Conservation (phyloP, 768 basidiomycete genomes). For the Collybia mongolica region DNA sequence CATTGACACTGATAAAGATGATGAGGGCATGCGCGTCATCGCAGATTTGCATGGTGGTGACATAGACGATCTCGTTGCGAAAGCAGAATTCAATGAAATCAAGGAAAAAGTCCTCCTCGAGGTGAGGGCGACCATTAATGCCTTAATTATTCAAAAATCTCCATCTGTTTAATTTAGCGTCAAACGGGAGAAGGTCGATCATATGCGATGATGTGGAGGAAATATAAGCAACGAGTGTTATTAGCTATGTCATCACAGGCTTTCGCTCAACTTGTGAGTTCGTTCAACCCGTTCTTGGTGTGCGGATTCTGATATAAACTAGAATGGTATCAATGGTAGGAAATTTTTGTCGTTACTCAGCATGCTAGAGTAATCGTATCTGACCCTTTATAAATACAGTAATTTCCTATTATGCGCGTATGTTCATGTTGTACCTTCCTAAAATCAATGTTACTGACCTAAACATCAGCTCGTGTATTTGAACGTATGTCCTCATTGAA, state of each 20-base stretch:
- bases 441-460: conserved; percentile 4
- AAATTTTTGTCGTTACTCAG: not conserved
- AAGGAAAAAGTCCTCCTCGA: conserved; percentile 76
- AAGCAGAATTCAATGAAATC: conserved; percentile 85
- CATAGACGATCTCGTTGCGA: conserved; percentile 60
- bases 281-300: not conserved
- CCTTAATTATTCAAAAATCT: not conserved
- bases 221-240: conserved; percentile 83
- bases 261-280: conserved; percentile 19
- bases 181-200: conserved; percentile 74
- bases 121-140: conserved; percentile 32
- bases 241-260: conserved; percentile 93
- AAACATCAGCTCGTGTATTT: conserved; percentile 73
- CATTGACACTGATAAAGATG: conserved; percentile 82
- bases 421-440: conserved; percentile 28
- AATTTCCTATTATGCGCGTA: conserved; percentile 93
- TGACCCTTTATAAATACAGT: conserved; percentile 39
- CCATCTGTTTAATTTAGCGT: conserved; percentile 42
- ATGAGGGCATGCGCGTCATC: conserved; percentile 81
- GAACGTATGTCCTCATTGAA: conserved; percentile 56
- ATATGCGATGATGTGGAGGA: conserved; percentile 81
- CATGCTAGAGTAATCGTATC: not conserved
- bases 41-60: conserved; percentile 88
- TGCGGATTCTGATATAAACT: not conserved
- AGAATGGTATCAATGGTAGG: conserved; percentile 95